Evolutionary conservation across 306 rosid genomes (phyloP).

Genomic region (Cicer yamashitae): DNA sequence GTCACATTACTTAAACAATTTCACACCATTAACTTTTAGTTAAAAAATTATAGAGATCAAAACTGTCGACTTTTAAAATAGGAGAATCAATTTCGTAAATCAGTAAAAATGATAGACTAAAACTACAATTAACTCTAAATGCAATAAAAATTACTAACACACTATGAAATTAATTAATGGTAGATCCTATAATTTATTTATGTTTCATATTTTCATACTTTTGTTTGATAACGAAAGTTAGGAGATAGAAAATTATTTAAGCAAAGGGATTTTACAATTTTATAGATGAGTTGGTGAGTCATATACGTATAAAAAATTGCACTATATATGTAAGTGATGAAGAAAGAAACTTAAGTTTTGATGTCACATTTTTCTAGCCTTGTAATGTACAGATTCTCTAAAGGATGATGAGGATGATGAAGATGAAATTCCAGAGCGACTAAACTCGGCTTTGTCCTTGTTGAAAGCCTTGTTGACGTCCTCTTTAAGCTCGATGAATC

Average conservation of each 20-base stretch:
- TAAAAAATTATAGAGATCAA: no score
- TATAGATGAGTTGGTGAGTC: conserved; percentile 31
- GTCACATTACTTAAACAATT: no score
- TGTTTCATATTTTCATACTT: background rate
- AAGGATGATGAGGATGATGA: conserved; percentile 66
- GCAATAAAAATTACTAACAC: background rate
- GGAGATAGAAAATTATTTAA: background rate
- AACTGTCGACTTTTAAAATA: no score
- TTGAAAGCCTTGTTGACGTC: conserved; percentile 87
- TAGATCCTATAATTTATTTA: background rate
- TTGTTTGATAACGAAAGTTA: conserved; percentile 9
- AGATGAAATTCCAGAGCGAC: conserved; percentile 56
- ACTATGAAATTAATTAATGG: background rate
- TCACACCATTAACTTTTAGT: no score
- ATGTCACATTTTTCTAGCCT: conserved; percentile 60
- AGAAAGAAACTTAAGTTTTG: conserved; percentile 26
- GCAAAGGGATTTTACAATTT: conserved; percentile 18
- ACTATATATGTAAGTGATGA: conserved; percentile 19
- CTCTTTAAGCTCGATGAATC: conserved; percentile 85
- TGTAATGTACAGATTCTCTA: conserved; percentile 56
- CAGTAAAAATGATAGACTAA: no score
- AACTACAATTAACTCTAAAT: no score
- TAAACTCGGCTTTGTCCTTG: conserved; percentile 77
- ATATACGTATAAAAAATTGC: conserved; percentile 22
- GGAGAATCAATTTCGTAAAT: no score